phyloP scores from a whole-genome alignment of 352 stramenopile species.

The Phytophthora multivora region DNA sequence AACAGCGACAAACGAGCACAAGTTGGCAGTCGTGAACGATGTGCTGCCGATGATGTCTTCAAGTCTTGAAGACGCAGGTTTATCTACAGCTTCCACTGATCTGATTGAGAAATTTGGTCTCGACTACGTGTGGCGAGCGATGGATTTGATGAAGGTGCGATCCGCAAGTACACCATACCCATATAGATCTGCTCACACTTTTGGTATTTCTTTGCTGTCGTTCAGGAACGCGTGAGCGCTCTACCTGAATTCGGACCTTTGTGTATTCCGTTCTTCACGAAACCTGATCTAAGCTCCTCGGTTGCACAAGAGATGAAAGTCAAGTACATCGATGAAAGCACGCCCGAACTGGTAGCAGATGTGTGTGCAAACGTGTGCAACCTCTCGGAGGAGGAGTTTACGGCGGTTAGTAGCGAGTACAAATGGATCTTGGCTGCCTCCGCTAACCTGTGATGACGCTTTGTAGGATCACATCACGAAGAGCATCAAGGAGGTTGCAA shows the following conservation, averaged over 20 bases:
- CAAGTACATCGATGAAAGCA: conserved; percentile 77
- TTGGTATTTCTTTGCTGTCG: not conserved
- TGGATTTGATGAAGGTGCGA: conserved; percentile 84
- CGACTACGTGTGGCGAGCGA: conserved; percentile 75
- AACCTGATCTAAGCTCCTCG: conserved; percentile 55
- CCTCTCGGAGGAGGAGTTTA: conserved; percentile 73
- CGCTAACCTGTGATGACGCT: not conserved
- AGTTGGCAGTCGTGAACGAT: conserved; percentile 57
- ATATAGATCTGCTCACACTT: not conserved
- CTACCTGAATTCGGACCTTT: conserved; percentile 82
- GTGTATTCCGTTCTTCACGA: conserved; percentile 73
- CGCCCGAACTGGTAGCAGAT: conserved; percentile 56
- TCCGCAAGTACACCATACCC: not conserved
- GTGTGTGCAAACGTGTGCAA: conserved; percentile 48
- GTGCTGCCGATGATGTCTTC: conserved; percentile 70
- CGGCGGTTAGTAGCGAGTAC: conserved; percentile 37
- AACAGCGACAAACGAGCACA: conserved; percentile 39
- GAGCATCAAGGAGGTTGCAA: conserved; percentile 77
- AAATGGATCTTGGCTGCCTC: not conserved
- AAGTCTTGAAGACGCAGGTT: conserved; percentile 39
- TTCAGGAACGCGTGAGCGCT: conserved; percentile 75
- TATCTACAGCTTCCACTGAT: conserved; percentile 31
- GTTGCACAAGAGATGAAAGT: conserved; percentile 68
- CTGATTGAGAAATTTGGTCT: conserved; percentile 61
- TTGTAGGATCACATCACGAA: conserved; percentile 77